phyloP scores from a whole-genome alignment of 192 early-diverging fungal species.

The Linnemannia elongata region DNA sequence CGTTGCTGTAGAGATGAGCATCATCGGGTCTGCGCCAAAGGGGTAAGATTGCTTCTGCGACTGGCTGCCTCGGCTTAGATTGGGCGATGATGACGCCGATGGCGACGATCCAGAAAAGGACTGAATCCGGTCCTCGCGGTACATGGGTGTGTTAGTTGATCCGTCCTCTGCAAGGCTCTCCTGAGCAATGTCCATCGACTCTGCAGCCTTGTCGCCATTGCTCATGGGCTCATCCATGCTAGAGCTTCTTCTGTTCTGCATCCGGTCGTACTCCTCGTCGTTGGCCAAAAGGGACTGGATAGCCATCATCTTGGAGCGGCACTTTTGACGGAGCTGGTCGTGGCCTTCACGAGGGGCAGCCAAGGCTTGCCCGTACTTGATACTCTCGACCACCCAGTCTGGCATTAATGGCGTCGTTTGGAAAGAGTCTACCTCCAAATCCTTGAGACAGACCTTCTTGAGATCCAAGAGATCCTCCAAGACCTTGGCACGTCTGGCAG shows the following conservation, averaged over 20 bases:
- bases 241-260: slow-evolving; percentile 25
- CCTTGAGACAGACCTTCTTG: slow-evolving; percentile 52
- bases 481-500: slow-evolving; percentile 48
- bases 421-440: slow-evolving; percentile 43
- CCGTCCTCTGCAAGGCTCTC: background rate
- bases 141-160: background rate
- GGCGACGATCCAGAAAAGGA: background rate
- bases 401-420: slow-evolving; percentile 25
- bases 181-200: background rate
- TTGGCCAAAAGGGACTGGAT: slow-evolving; percentile 48
- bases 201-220: background rate
- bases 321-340: slow-evolving; percentile 42
- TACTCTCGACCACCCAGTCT: slow-evolving; percentile 28
- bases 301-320: slow-evolving; percentile 53
- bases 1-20: slow-evolving; percentile 28
- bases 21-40: slow-evolving; percentile 36
- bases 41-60: background rate
- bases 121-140: background rate
- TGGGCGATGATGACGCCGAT: background rate
- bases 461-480: slow-evolving; percentile 50
- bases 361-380: slow-evolving; percentile 12
- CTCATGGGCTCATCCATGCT: slow-evolving; percentile 8
- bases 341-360: slow-evolving; percentile 24
- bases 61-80: background rate
- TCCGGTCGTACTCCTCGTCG: slow-evolving; percentile 40